Evolutionary conservation across 495 filamentous ascomycete species (phyloP), one percentile per base, ranked within the genome.

Genomic region (Penicillium paradoxum): DNA sequence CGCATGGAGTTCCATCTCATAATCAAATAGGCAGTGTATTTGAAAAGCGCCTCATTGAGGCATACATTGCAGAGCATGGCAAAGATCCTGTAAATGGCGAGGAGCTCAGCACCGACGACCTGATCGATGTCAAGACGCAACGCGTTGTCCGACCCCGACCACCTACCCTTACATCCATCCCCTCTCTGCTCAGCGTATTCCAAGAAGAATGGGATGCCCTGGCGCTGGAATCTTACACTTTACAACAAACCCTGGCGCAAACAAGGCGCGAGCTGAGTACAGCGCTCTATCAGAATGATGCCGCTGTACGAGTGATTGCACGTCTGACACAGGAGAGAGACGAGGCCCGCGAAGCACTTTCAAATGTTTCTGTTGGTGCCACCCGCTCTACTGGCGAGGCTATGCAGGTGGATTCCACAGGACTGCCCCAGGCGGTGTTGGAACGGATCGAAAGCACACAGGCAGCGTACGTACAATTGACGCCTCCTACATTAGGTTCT

Each of bases 191-290:
- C 54, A 87, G 87, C 34, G 86, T 89, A n/a, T 97, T 98, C 64
- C 93, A 98, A 59, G 92, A 96, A 60, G 93, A 98, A 78, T 98
- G 93, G 93, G 93, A 98, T 69, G 87, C 93, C 9, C 68, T 97
- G 24, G 87, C 91, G 25, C 74, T 98, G 17, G 93, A 98, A 69
- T 84, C 89, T 45, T 96, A 89, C 66, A 90, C 88, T 45, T 73
- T 97, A 32, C 83, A 86, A 68, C 88, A 96, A 66, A 90, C 96
- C 54, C 72, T 98, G 54, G 78, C 85, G 38, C 90, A 95, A 63
- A 93, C 89, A 24, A 79, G 91, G 61, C 91, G 97, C 70, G 95
- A 98, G 72, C 82, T 98, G 27, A 87, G 88, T 41, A 89, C 90
- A 2, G 89, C 93, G 13, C 79, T 98, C 32, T 98, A 98, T 69